Conservation (phyloP, 345 rosid species). For the Salix brachista region DNA sequence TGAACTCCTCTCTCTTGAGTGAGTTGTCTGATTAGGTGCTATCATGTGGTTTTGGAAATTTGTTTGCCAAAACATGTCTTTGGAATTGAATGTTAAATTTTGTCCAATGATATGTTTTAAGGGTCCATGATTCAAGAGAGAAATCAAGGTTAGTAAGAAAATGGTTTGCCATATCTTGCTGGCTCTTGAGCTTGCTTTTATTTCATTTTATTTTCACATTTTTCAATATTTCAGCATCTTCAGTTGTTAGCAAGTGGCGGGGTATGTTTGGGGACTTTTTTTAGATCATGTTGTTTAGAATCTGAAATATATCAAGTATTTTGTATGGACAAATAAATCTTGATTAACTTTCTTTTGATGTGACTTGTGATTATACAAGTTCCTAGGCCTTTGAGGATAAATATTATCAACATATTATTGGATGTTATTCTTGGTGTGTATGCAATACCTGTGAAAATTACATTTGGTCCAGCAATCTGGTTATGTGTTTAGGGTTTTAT, state of each 20-base stretch:
- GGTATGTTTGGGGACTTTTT: constrained; percentile 38
- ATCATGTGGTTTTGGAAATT: too few species aligned
- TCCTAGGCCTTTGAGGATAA: not conserved
- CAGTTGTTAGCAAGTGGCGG: constrained; percentile 99
- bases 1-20: too few species aligned
- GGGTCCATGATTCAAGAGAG: too few species aligned
- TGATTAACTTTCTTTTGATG: not conserved
- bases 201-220: constrained; percentile 39
- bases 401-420: not conserved
- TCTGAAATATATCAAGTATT: not conserved
- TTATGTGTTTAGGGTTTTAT: not conserved
- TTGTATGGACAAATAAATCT: not conserved
- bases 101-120: too few species aligned
- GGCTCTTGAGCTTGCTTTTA: not conserved
- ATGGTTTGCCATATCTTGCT: too few species aligned
- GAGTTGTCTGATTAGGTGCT: too few species aligned
- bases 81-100: too few species aligned
- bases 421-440: not conserved
- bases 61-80: too few species aligned
- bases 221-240: constrained; percentile 96
- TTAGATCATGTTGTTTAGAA: not conserved
- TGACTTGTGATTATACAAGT: not conserved
- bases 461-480: not conserved
- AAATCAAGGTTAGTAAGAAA: too few species aligned
- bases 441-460: not conserved